These are phyloP conservation scores for Neospora caninum DNA, from an alignment of 169 alveolate genomes.

Conservation along the genomic window DNA sequence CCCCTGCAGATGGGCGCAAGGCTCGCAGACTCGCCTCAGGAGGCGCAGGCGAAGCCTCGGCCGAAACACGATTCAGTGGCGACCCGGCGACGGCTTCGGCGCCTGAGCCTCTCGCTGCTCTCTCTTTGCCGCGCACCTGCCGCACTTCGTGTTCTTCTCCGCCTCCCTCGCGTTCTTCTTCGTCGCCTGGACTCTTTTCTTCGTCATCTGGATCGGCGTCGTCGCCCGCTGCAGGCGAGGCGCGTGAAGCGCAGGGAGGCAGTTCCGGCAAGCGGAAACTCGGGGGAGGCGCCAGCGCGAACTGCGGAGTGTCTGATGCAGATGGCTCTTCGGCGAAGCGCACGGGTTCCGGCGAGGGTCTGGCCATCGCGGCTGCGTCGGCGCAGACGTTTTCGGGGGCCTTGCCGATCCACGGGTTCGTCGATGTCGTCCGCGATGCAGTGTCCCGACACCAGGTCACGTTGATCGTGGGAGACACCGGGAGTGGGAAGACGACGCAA, in stretches of 20 bases:
- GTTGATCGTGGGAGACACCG: conserved; percentile 98
- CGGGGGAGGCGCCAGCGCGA: no score
- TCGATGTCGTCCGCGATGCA: conserved; percentile 85
- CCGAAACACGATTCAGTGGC: not conserved
- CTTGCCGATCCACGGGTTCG: conserved; percentile 40
- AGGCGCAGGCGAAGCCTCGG: not conserved
- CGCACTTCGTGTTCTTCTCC: not conserved
- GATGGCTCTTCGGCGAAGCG: no score
- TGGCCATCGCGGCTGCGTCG: no score
- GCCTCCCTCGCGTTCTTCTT: not conserved
- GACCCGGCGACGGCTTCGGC: no score
- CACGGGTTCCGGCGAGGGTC: no score
- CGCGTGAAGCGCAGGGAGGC: no score
- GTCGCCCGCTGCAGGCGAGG: no score
- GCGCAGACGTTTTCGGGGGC: not conserved
- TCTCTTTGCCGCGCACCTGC: no score
- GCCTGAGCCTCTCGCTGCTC: no score
- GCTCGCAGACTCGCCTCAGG: not conserved
- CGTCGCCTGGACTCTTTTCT: not conserved
- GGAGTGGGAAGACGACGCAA: conserved; percentile 99
- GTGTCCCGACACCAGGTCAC: conserved; percentile 91
- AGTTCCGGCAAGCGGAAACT: no score
- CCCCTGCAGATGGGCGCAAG: not conserved
- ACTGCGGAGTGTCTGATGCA: no score
- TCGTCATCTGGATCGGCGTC: not conserved